Evolutionary conservation across 1,139 yeast genomes (phyloP).

Genomic region (Geotrichum histeridarum): DNA sequence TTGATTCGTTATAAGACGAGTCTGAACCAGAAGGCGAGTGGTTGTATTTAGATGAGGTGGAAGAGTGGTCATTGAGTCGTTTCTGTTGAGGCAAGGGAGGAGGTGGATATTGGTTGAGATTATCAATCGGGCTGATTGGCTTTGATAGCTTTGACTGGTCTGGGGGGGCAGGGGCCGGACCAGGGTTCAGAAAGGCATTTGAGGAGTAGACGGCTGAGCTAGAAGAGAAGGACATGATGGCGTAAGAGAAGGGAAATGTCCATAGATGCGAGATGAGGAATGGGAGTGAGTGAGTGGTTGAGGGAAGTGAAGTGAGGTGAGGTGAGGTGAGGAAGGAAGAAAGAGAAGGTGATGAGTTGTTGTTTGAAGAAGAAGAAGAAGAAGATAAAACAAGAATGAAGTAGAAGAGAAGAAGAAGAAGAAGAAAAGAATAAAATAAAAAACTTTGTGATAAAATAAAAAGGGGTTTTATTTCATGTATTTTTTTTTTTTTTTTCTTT

Average conservation of each 20-base stretch:
- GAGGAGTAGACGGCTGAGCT: slow-evolving; percentile 32
- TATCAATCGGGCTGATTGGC: slow-evolving; percentile 8
- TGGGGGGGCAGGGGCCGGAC: slow-evolving; percentile 43
- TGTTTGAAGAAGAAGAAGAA: too few species aligned
- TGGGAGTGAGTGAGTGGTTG: background rate
- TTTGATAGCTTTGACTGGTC: slow-evolving; percentile 4
- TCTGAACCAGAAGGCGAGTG: slow-evolving; percentile 3
- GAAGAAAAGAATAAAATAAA: too few species aligned
- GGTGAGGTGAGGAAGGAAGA: background rate
- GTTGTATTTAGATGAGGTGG: background rate
- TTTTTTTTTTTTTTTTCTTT: too few species aligned
- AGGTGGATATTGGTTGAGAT: slow-evolving; percentile 17
- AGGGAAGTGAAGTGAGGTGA: background rate
- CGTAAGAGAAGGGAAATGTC: background rate
- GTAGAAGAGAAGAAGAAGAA: background rate
- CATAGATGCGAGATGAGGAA: background rate
- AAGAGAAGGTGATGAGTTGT: too few species aligned
- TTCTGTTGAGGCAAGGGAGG: background rate
- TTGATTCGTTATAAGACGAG: background rate
- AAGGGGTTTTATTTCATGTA: too few species aligned
- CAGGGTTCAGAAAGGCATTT: slow-evolving; percentile 39
- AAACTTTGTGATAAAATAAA: too few species aligned
- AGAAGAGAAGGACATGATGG: slow-evolving; percentile 29
- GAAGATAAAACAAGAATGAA: background rate
- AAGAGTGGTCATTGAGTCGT: background rate